phyloP scores from a whole-genome alignment of 2,329 filamentous ascomycete species.

The Ophiosphaerella korrae region DNA sequence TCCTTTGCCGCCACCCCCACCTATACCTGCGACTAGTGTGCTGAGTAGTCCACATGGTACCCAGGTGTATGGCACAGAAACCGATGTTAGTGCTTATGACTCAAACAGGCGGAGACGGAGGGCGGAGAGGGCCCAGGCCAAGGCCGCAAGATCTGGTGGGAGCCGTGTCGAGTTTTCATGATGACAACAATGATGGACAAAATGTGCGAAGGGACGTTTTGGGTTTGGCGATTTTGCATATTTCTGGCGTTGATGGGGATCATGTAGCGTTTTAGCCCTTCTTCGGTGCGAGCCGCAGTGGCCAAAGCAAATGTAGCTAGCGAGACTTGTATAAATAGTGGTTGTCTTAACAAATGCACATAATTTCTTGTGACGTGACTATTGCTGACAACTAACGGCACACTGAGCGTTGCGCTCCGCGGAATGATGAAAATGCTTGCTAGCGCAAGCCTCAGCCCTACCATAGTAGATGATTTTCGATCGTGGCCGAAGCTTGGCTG shows the following conservation, averaged over 20 bases:
- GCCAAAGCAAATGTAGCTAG: constrained; percentile 6
- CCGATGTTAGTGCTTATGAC: constrained; percentile 47
- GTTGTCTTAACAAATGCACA: not conserved
- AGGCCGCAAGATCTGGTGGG: constrained; percentile 41
- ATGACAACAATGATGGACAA: constrained; percentile 13
- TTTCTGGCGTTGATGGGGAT: constrained; percentile 9
- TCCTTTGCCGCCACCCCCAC: constrained; percentile 41
- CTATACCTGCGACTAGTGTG: constrained; percentile 40
- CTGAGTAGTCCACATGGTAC: constrained; percentile 45
- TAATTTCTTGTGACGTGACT: not conserved
- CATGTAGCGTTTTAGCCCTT: not conserved
- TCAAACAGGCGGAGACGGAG: constrained; percentile 46
- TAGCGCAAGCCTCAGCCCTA: constrained; percentile 13
- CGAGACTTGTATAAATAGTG: constrained; percentile 7
- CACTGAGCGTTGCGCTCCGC: constrained; percentile 16
- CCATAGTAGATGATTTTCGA: constrained; percentile 7
- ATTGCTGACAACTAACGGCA: not conserved
- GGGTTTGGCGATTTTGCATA: constrained; percentile 11
- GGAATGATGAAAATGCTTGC: constrained; percentile 13
- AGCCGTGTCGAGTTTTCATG: constrained; percentile 49
- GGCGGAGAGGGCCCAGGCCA: constrained; percentile 48
- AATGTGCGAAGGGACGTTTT: not conserved
- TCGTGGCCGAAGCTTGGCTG: constrained; percentile 14
- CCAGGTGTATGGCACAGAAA: constrained; percentile 44
- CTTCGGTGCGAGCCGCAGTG: no score